Evolutionary conservation across 163 green algal genomes (phyloP), one percentile per base, ranked within the genome.

Genomic region (Scenedesmus sp.): DNA sequence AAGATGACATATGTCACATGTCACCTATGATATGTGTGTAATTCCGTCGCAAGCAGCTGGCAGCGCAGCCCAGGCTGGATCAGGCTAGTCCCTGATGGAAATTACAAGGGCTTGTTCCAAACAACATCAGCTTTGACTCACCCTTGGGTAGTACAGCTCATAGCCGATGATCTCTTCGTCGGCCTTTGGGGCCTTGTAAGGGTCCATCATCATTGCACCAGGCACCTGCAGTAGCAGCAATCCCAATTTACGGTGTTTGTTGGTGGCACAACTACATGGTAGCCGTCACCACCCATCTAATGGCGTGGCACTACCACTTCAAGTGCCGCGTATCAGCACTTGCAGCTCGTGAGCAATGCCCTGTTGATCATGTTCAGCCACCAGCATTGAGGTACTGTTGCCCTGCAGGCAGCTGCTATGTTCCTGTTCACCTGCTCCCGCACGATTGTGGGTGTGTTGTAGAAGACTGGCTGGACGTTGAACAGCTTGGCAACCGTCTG

Each of bases 111-210:
- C 59, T 64, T 64, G 34, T 46, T 46, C 34, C 34, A 46, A 46
- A 46, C 34, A 46, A 46, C 34, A 46, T 46, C 34, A 46, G 34
- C 34, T 46, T 46, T 46, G 34, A 46, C 34, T 70, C 13, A 77
- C 67, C 13, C 67, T 77, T 23, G 15, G 4, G 67, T 77, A 77
- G 67, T 77, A 77, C 16, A 77, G 67, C 10, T 77, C 67, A 77
- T 77, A 77, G 67, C 67, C 67, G 13, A 77, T 77, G 67, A 77
- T 77, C 67, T 77, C 67, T n/a, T 77, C 67, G 13, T 26, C 67
- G 20, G 15, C 16, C 67, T 5, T 77, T 77, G 67, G 67, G 15
- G 67, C 67, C 67, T 77, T 26, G 67, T 77, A 77, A 8, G 67
- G 67, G 15, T 26, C 67, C 67, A 77, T 77, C 13, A 77, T 77